A percentile compares a stretch with the other conserved stretches of the same genome.
Conservation (phyloP, 257 asterid genomes). For the Oldenlandia corymbosa region DNA sequence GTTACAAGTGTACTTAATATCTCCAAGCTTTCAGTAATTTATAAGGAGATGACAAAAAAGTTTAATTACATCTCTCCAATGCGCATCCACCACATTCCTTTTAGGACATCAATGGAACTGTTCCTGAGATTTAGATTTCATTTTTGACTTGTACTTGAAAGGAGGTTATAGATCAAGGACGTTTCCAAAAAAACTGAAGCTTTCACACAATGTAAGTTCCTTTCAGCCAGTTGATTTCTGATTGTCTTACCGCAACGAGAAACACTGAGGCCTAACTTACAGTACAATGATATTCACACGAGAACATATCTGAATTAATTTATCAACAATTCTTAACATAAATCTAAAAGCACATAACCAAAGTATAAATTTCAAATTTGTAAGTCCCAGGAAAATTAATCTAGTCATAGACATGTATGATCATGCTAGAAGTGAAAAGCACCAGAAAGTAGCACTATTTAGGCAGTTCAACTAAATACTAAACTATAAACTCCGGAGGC, state of each 20-base stretch:
- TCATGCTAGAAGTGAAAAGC: not conserved
- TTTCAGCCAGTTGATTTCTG: not conserved
- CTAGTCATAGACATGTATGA: not conserved
- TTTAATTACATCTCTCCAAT: not conserved
- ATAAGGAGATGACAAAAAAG: not conserved
- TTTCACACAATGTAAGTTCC: not conserved
- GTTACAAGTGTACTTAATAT: not conserved
- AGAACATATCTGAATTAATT: not conserved
- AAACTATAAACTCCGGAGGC: constrained; percentile 13
- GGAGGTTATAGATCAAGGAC: not conserved
- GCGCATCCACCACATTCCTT: not conserved
- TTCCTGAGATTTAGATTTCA: not conserved
- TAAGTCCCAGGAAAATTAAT: not conserved
- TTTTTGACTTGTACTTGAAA: not conserved
- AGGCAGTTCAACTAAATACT: not conserved
- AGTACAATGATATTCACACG: not conserved
- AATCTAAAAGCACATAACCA: not conserved
- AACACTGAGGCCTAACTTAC: no score
- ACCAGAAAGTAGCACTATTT: not conserved
- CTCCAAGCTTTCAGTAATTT: not conserved
- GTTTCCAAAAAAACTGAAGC: not conserved
- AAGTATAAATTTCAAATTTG: not conserved
- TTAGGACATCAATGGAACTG: not conserved
- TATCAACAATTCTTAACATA: not conserved
- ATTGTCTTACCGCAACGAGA: no score